phyloP scores from a whole-genome alignment of 495 filamentous ascomycete genomes.

The Penicillium cinerascens region DNA sequence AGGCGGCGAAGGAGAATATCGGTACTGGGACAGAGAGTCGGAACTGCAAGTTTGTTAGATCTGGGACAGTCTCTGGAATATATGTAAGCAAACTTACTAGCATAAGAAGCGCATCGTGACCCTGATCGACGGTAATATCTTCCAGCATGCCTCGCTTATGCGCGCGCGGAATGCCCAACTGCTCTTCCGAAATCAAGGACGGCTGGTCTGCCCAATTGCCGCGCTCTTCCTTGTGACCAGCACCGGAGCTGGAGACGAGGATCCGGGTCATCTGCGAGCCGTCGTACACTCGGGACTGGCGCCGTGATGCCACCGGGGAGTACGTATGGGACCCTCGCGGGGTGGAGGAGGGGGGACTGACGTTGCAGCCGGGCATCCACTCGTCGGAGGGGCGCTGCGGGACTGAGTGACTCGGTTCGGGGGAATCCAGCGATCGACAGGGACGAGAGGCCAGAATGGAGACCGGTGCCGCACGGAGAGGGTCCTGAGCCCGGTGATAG shows the following conservation, averaged over 20 bases:
- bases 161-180: conserved; percentile 25
- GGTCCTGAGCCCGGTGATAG: conserved; percentile 34
- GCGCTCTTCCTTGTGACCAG: conserved; percentile 33
- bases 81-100: conserved; percentile 25
- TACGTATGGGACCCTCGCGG: conserved; percentile 17
- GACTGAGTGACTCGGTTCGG: conserved; percentile 8
- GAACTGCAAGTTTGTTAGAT: conserved; percentile 28
- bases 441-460: conserved; percentile 20
- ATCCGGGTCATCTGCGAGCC: conserved; percentile 24
- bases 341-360: conserved; percentile 16
- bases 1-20: conserved; percentile 38
- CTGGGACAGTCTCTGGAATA: background rate
- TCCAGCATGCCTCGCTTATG: conserved; percentile 29
- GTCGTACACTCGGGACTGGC: conserved; percentile 17
- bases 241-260: conserved; percentile 26
- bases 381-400: conserved; percentile 14
- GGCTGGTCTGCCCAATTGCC: conserved; percentile 40
- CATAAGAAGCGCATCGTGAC: conserved; percentile 40
- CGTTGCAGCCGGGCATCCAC: conserved; percentile 5
- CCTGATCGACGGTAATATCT: conserved; percentile 22
- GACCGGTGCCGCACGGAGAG: conserved; percentile 21
- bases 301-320: conserved; percentile 16
- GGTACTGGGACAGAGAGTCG: conserved; percentile 48
- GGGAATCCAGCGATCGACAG: conserved; percentile 19
- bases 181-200: conserved; percentile 40